Base-by-base conservation (phyloP, 768 basidiomycete species). In the Boletus rex-veris region DNA sequence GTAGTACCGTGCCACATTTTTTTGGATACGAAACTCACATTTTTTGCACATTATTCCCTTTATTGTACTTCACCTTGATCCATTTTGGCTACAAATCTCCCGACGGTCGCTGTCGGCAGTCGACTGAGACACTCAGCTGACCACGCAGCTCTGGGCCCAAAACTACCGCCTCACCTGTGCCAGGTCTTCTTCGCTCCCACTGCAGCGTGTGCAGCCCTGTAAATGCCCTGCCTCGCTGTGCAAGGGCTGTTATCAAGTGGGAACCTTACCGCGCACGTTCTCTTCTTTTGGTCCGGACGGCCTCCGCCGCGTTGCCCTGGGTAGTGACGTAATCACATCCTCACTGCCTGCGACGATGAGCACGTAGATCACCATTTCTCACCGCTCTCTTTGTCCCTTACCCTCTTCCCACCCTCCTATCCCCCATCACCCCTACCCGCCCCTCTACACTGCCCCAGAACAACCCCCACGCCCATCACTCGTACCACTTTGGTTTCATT, bases 1-100 rank as follows among this genome's bases (percentile, higher is more conserved):
- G 64, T 61, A 66, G 51, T 62, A 56, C 61, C 62, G 66, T 70
- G 64, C 66, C 68, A 69, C 59, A 61, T 46, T 54, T 19, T 28
- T 67, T 68, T 70, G 59, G 63, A 35, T 57, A 71, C 68, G 48
- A 70, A 61, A 64, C 61, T 61, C 40, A 16, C 5, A 10, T 19
- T 50, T 61, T 52, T 65, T 38, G 4, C 8, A 16, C 43, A 18
- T 47, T 52, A 61, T 64, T 50, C 2, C 47, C 35, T 36, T 41
- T 52, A 12, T 44, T 47, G 48, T 7, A 24, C 50, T 14, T 1
- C 19, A 36, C 5, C 3, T 42, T n/a, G 15, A 1, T 35, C 30
- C 9, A 49, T 14, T 44, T 61, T 50, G 38, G 36, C 37, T 43
- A 37, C 43, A 19, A 56, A 60, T 50, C 31, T 50, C 54, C 53